Percentiles rank a stretch among this genome's conserved stretches.
These are phyloP conservation scores for Trichoderma polysporum DNA, from an alignment of 2,329 filamentous ascomycete species.

Conservation along the genomic window DNA sequence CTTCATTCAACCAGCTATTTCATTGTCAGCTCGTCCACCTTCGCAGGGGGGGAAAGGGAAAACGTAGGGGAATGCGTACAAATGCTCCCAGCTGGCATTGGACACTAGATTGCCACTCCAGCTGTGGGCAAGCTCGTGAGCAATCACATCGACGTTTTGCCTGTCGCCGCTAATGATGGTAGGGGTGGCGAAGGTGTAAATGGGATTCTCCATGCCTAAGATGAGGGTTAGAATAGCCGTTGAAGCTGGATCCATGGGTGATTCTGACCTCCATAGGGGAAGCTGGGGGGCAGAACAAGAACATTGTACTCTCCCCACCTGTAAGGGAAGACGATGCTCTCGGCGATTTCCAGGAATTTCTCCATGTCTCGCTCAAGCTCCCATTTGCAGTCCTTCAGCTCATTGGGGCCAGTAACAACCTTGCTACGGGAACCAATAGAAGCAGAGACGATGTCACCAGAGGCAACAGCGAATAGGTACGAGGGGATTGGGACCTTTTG, in stretches of 20 bases:
- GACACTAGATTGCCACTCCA: slow-evolving; percentile 90
- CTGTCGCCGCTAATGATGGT: slow-evolving; percentile 89
- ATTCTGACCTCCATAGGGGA: slow-evolving; percentile 74
- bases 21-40: neutral
- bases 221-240: neutral
- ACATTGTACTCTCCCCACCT: slow-evolving; percentile 96
- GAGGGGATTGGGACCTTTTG: slow-evolving; percentile 91
- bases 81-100: slow-evolving; percentile 79
- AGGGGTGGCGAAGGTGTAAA: slow-evolving; percentile 93
- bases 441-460: slow-evolving; percentile 81
- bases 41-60: too few species aligned
- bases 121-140: slow-evolving; percentile 73
- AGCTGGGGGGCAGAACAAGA: slow-evolving; percentile 83
- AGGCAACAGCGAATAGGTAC: slow-evolving; percentile 91
- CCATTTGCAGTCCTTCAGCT: slow-evolving; percentile 80
- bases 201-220: slow-evolving; percentile 81
- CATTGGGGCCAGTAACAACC: slow-evolving; percentile 85
- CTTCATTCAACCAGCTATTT: slow-evolving; percentile 66
- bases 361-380: slow-evolving; percentile 91
- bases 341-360: slow-evolving; percentile 84
- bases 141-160: slow-evolving; percentile 94
- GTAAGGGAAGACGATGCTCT: slow-evolving; percentile 81
- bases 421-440: slow-evolving; percentile 80
- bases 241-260: neutral
- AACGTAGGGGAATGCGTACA: slow-evolving; percentile 44